These are phyloP conservation scores for Saccharomycopsis fibuligera DNA, from an alignment of 805 yeast species.

Conservation along the genomic window DNA sequence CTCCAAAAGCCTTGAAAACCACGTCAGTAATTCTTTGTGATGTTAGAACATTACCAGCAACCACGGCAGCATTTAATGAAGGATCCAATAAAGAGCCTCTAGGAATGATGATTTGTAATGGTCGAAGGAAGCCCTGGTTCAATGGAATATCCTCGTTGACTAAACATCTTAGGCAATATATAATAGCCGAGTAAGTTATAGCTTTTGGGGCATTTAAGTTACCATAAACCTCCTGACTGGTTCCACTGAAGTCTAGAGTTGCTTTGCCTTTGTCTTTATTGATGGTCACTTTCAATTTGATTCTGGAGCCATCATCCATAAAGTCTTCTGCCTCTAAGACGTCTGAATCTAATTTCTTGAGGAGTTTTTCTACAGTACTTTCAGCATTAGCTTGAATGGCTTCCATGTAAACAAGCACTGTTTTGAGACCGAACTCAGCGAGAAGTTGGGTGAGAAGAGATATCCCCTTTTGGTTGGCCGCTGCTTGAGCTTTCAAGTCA, in stretches of 20 bases:
- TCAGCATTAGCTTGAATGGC: constrained; percentile 82
- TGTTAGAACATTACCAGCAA: constrained; percentile 92
- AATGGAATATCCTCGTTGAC: constrained; percentile 85
- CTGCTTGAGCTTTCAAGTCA: constrained; percentile 78
- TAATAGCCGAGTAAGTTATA: constrained; percentile 80
- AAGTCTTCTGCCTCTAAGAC: constrained; percentile 50
- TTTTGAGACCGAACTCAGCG: constrained; percentile 52
- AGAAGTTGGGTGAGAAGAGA: constrained; percentile 54
- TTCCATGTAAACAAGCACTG: constrained; percentile 66
- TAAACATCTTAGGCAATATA: constrained; percentile 79
- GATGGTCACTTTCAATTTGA: constrained; percentile 47
- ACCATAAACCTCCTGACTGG: constrained; percentile 83
- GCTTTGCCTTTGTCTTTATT: constrained; percentile 51
- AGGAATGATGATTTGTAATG: constrained; percentile 64
- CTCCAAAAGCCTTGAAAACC: constrained; percentile 75
- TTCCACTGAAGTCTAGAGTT: constrained; percentile 76
- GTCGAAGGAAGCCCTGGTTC: constrained; percentile 86
- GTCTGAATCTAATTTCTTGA: constrained; percentile 36
- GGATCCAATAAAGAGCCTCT: constrained; percentile 65
- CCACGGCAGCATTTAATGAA: constrained; percentile 81
- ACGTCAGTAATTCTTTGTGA: constrained; percentile 92
- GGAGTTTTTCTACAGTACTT: constrained; percentile 52
- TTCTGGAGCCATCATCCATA: constrained; percentile 79
- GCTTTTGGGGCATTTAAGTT: constrained; percentile 92
- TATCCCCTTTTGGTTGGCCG: constrained; percentile 86